phyloP scores from a whole-genome alignment of 345 rosid genomes.

The Dipteronia sinensis region DNA sequence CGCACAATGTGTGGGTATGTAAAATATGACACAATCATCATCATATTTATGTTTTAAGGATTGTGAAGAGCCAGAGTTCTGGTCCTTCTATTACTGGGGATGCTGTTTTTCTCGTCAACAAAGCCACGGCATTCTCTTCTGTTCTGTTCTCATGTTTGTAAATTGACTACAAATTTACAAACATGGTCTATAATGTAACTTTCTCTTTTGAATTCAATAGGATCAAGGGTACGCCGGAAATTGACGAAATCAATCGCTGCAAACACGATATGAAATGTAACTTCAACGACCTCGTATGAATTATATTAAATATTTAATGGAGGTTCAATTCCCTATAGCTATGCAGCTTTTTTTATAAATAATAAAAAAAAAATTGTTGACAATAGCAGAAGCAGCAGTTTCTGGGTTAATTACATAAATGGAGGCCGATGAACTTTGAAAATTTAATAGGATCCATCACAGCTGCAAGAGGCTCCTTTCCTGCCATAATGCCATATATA shows the following conservation, averaged over 20 bases:
- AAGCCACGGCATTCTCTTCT: constrained; percentile 60
- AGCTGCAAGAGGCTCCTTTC: neutral
- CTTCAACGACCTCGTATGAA: neutral
- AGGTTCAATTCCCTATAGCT: neutral
- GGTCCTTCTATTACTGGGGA: constrained; percentile 48
- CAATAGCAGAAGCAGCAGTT: no score
- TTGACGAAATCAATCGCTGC: no score
- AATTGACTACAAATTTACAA: no score
- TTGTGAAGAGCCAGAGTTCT: constrained; percentile 52
- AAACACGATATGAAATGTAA: no score
- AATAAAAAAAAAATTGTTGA: neutral
- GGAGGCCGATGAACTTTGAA: no score
- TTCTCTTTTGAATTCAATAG: no score
- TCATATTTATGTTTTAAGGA: no score
- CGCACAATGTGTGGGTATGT: no score
- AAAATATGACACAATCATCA: no score
- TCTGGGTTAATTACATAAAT: no score
- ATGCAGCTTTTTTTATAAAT: neutral
- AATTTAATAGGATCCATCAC: neutral
- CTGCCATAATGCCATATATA: neutral
- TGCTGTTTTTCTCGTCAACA: constrained; percentile 73
- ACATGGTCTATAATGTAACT: no score
- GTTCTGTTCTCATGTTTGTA: constrained; percentile 1
- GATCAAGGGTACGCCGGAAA: no score
- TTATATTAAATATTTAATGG: constrained; percentile 4